Percentiles rank a stretch among this genome's conserved stretches.
Evolutionary conservation across 2,329 filamentous ascomycete genomes (phyloP).

Genomic region (Pezizomycotina sp.): DNA sequence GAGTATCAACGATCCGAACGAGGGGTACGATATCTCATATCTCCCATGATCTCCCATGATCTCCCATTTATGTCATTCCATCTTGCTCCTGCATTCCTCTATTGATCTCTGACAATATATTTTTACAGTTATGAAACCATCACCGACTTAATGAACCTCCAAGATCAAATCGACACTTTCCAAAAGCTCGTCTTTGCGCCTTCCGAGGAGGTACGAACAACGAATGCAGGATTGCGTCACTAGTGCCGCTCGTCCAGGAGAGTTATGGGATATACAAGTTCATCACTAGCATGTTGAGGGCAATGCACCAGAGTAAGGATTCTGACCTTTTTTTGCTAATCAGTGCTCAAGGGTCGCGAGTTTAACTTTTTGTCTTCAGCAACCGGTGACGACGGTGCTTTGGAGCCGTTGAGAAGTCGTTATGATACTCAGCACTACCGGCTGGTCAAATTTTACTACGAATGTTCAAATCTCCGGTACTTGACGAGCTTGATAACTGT

Average conservation of each 20-base stretch:
- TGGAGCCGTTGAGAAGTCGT: conserved; percentile 69
- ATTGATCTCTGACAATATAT: conserved; percentile 18
- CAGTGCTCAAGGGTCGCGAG: conserved; percentile 1
- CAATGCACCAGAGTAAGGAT: conserved; percentile 78
- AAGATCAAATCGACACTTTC: conserved; percentile 96
- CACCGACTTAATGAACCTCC: conserved; percentile 83
- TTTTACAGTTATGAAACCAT: conserved; percentile 62
- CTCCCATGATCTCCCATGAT: neutral
- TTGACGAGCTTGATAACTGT: conserved; percentile 91
- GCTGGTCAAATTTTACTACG: conserved; percentile 94
- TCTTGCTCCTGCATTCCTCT: neutral
- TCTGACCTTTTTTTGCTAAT: too few relatives aligned
- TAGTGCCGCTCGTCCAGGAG: conserved; percentile 88
- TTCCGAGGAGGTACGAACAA: conserved; percentile 86
- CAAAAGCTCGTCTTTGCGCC: conserved; percentile 97
- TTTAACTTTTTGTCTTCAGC: conserved; percentile 33
- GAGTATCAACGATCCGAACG: conserved; percentile 95
- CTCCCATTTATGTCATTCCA: conserved; percentile 2
- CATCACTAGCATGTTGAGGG: conserved; percentile 95
- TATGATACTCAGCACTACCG: conserved; percentile 96
- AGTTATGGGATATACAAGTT: conserved; percentile 99
- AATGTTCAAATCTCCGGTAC: conserved; percentile 94
- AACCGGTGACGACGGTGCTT: conserved; percentile 81
- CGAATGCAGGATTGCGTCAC: conserved; percentile 84
- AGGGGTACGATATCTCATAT: conserved; percentile 44